Base-by-base conservation (phyloP, 2,329 filamentous ascomycete species). In the Aspergillus luchuensis region DNA sequence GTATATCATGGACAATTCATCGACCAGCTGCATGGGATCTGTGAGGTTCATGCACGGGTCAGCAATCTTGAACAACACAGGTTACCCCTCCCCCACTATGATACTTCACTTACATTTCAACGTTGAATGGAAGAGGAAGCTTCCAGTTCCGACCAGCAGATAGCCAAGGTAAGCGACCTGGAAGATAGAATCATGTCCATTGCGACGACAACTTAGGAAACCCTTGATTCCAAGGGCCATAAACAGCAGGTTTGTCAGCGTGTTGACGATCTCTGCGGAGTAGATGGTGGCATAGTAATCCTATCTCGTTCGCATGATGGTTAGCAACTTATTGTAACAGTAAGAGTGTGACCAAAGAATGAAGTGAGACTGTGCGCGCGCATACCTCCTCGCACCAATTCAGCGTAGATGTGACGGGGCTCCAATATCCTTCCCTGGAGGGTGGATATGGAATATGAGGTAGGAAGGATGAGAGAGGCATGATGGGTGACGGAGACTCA, bases 191-290 rank as follows among this genome's bases (percentile, higher is more conserved):
- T 92, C 90, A 76, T 97, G 91, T 15, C 83, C 82, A 76, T 96
- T 83, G 64, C 82, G 83, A 41, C 89, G 72, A 74, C 91, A 96
- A 74, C 88, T 92, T 57, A 81, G 79, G 63, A 95, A 86, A 23
- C 93, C 93, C 71, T 89, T 89, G 66, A 86, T 78, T 7, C 91
- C 91, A 19, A 96, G 84, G 74, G 84, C 90, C 68, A 96, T 82
- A 76, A 97, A 97, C 23, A 95, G 79, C 3, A 90, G 74, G 74
- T 97, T 97, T 36, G 92, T 97, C 33, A 93, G 70, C 3, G 91
- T 91, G 77, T 91, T 94, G 72, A 92, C 85, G 49, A 93, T 87
- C 72, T 93, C 91, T 38, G 91, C 91, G 49, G 87, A 84, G 72
- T 92, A 93, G 47, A 84, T 81, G 4, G 89, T 92, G 39, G 89